Conservation (phyloP, 495 filamentous ascomycete species). For the Penicillium maclennaniae region DNA sequence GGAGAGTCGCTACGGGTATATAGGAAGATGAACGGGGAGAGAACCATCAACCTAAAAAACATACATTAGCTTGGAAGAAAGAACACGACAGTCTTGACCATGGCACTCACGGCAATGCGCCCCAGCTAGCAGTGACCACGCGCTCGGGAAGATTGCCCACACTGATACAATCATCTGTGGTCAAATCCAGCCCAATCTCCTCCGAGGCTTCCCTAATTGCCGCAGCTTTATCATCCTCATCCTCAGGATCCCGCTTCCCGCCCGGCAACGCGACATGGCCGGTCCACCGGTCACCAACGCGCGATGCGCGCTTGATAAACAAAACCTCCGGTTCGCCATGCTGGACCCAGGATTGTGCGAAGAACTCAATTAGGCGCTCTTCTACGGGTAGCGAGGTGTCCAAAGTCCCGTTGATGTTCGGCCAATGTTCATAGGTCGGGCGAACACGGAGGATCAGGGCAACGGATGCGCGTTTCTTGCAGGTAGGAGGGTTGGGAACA, state of each 20-base stretch:
- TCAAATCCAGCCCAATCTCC: conserved; percentile 68
- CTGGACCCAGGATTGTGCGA: conserved; percentile 65
- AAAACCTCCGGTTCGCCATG: conserved; percentile 71
- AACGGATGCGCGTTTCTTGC: conserved; percentile 68
- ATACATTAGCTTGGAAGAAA: conserved; percentile 6
- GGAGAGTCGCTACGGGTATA: conserved; percentile 55
- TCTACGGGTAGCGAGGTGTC: conserved; percentile 32
- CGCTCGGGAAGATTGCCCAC: conserved; percentile 70
- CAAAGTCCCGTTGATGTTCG: conserved; percentile 24
- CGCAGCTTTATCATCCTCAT: conserved; percentile 60
- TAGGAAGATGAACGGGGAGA: conserved; percentile 73
- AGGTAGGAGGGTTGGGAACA: conserved; percentile 57
- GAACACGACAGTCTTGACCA: background rate
- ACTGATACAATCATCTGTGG: conserved; percentile 48
- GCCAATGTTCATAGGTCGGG: conserved; percentile 56
- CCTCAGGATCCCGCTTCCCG: conserved; percentile 66
- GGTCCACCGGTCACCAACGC: conserved; percentile 71
- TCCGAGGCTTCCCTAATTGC: conserved; percentile 68
- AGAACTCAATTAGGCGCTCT: conserved; percentile 56
- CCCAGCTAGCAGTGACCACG: conserved; percentile 69
- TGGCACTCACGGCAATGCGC: conserved; percentile 60
- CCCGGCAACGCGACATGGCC: conserved; percentile 74
- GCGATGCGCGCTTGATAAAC: conserved; percentile 72
- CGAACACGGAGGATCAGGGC: conserved; percentile 67
- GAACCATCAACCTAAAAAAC: conserved; percentile 62